Evolutionary conservation across 768 basidiomycete species (phyloP), one percentile per base, ranked within the genome.

Genomic region (Dictyophora rubrovolvata): DNA sequence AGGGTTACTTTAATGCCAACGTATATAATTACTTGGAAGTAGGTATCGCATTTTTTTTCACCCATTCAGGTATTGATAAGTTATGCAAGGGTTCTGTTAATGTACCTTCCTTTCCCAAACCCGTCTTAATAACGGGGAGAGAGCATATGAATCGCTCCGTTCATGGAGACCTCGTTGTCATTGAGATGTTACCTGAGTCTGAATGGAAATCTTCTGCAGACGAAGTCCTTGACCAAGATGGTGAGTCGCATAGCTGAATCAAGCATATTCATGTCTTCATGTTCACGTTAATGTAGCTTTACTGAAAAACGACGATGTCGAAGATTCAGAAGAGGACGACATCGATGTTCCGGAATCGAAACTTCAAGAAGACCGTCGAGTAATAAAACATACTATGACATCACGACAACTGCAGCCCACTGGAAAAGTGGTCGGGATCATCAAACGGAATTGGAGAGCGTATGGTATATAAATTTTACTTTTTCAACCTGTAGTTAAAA

Each of bases 61-160:
- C 21, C n/a, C 42, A 57, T 8, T 20, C 4, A 23, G 33, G 22
- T 16, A 42, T 23, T 64, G 1, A 61, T 36, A n/a, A 20, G 12
- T 17, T 37, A 34, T 56, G 35, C 1, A 64, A 92, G 87, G 95
- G 93, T 7, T 88, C 78, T 51, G 93, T 96, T 17, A 76, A 82
- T 3, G 85, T 88, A 0, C 82, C 85, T 1, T 79, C 78, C 0
- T 87, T 88, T 64, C 73, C 76, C 33, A 92, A 89, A 67, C 85
- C 90, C 0, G 77, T 98, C 9, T 77, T 98, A 1, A 76, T 99
- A 5, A 79, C 90, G 33, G 94, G 94, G 0, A 78, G 93, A 28
- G 87, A 93, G 70, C 85, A 92, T 62, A 96, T 97, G 89, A 99
- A 99, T 68, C 84, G 96, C 17, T 86, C 93, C 0, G 89, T 97